Conservation (phyloP, 176 grass and related monocot genomes). For the Raddia distichophylla region DNA sequence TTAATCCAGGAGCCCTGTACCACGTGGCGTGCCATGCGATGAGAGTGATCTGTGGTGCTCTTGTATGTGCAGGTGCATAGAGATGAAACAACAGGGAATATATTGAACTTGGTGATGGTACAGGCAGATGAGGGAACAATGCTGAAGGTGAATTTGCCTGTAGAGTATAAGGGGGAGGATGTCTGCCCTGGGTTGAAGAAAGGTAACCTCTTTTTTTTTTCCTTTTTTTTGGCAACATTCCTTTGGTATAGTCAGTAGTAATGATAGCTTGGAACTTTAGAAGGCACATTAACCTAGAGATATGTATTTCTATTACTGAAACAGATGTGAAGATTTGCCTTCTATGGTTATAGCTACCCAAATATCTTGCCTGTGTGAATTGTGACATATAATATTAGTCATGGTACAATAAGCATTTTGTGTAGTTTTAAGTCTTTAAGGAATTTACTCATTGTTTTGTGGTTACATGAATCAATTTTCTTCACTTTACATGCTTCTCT, state of each 20-base stretch:
- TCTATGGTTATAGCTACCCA: slow-evolving; percentile 7
- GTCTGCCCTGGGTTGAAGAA: slow-evolving; percentile 82
- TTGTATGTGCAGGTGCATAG: slow-evolving; percentile 62
- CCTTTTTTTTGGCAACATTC: slow-evolving; percentile 7
- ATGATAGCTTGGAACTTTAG: neutral
- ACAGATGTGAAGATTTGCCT: neutral
- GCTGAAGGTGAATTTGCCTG: slow-evolving; percentile 73
- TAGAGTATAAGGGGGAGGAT: slow-evolving; percentile 80
- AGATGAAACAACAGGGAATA: slow-evolving; percentile 69
- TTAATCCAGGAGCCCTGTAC: neutral
- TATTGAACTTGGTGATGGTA: slow-evolving; percentile 86
- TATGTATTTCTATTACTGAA: slow-evolving; percentile 14
- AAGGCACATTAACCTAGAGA: neutral
- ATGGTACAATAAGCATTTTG: neutral
- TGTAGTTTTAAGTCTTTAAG: neutral
- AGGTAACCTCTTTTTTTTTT: slow-evolving; percentile 53
- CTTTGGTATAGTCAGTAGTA: neutral
- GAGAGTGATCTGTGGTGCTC: slow-evolving; percentile 12
- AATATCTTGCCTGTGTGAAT: neutral
- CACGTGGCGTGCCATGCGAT: neutral
- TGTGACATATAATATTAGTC: neutral
- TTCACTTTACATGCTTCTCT: neutral
- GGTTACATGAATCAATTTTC: slow-evolving; percentile 3
- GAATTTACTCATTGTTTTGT: neutral
- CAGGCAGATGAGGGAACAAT: slow-evolving; percentile 71